These are phyloP conservation scores for Mucor saturninus DNA, from an alignment of 371 early-diverging fungal species.

Conservation along the genomic window DNA sequence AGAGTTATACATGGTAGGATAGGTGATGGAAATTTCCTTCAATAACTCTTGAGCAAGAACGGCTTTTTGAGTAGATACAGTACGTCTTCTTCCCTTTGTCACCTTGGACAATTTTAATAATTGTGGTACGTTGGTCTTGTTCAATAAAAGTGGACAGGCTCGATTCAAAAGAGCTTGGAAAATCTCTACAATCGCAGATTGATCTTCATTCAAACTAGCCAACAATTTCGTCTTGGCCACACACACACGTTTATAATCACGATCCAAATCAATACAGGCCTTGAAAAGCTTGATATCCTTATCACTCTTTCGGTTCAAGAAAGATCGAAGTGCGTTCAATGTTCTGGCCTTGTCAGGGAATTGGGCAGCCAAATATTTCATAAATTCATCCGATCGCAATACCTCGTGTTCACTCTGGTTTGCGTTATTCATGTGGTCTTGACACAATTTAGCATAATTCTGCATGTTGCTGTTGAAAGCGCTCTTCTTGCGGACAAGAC, in stretches of 20 bases:
- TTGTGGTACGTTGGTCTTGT: constrained; percentile 38
- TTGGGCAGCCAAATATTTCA: constrained; percentile 47
- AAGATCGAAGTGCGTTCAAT: constrained; percentile 31
- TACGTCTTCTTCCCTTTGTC: constrained; percentile 22
- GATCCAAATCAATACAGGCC: constrained; percentile 24
- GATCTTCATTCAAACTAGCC: constrained; percentile 63
- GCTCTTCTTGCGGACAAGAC: constrained; percentile 58
- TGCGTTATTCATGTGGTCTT: constrained; percentile 20
- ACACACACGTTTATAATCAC: constrained; percentile 32
- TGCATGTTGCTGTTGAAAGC: constrained; percentile 51
- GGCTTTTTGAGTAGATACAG: constrained; percentile 17
- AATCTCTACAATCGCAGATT: constrained; percentile 66
- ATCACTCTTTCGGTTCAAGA: constrained; percentile 27
- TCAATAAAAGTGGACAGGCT: constrained; percentile 58
- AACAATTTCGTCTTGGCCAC: constrained; percentile 66
- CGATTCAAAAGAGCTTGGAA: constrained; percentile 70
- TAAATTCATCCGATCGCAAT: constrained; percentile 38
- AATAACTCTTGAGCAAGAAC: constrained; percentile 35
- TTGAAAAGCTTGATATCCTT: constrained; percentile 29
- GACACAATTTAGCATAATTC: constrained; percentile 55
- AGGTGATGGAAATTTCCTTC: constrained; percentile 24
- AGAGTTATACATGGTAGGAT: constrained; percentile 27
- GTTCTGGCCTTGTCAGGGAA: constrained; percentile 66
- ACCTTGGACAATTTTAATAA: constrained; percentile 25
- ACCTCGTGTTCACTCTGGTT: constrained; percentile 29